These are phyloP conservation scores for Aechmea fasciata DNA, from an alignment of 176 grass and related monocot genomes.

Conservation along the genomic window DNA sequence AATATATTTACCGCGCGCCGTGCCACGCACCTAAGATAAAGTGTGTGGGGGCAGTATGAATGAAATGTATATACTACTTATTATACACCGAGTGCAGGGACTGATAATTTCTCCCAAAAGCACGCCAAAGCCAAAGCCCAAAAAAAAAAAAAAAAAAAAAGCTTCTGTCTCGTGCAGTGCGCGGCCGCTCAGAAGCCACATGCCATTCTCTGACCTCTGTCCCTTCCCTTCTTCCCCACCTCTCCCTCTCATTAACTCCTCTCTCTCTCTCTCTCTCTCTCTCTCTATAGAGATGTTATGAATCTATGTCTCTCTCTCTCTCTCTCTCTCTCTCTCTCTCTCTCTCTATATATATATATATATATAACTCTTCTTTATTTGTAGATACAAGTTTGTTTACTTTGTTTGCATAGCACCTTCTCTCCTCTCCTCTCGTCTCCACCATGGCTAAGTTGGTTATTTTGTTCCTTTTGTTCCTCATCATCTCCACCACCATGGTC, in stretches of 20 bases:
- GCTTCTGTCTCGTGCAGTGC: conserved; percentile 27
- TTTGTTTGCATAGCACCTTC: too few species aligned
- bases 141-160: too few species aligned
- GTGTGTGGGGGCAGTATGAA: too few species aligned
- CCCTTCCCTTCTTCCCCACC: neutral
- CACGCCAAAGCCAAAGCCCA: neutral
- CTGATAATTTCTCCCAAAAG: neutral
- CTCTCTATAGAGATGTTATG: too few species aligned
- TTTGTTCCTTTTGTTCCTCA: neutral
- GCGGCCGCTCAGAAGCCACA: conserved; percentile 10
- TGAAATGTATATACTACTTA: too few species aligned
- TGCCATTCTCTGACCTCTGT: neutral
- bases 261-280: neutral
- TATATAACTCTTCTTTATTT: too few species aligned
- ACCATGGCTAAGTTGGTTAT: conserved; percentile 1
- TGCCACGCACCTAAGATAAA: too few species aligned
- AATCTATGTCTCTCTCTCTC: too few species aligned
- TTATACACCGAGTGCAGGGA: neutral
- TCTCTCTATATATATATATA: too few species aligned
- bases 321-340: neutral
- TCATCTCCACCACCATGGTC: neutral
- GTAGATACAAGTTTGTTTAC: too few species aligned
- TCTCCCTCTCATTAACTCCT: too few species aligned
- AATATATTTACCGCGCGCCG: too few species aligned
- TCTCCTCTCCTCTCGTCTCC: neutral